These are phyloP conservation scores for Pugionium dolabratum DNA, from an alignment of 345 rosid species.

Conservation along the genomic window DNA sequence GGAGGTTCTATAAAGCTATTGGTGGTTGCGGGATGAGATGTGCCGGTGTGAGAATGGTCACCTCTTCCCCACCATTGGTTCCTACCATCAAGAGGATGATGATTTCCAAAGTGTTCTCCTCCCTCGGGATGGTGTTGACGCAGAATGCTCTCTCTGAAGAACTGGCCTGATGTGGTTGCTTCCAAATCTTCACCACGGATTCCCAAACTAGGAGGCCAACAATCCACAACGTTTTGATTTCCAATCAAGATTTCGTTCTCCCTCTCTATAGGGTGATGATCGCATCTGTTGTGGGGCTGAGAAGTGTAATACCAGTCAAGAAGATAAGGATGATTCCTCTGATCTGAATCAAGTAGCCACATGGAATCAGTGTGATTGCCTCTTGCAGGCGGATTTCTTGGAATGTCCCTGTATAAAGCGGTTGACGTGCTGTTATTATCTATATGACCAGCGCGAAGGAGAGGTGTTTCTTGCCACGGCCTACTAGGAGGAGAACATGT, in stretches of 20 bases:
- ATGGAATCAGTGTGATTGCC: conserved; percentile 56
- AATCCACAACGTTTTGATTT: conserved; percentile 44
- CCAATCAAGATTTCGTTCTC: conserved; percentile 35
- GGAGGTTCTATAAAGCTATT: conserved; percentile 78
- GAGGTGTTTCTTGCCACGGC: conserved; percentile 52
- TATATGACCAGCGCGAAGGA: conserved; percentile 42
- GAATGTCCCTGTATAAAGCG: conserved; percentile 51
- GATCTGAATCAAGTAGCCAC: conserved; percentile 71
- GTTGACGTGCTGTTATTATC: conserved; percentile 42
- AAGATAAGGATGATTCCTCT: conserved; percentile 73
- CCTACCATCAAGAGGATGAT: conserved; percentile 42
- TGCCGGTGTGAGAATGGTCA: conserved; percentile 29
- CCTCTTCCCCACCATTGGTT: conserved; percentile 89
- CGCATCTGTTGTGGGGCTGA: conserved; percentile 42
- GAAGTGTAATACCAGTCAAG: conserved; percentile 89
- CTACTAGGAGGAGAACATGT: conserved; percentile 49
- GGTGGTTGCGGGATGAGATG: conserved; percentile 42
- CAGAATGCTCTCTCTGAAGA: conserved; percentile 68
- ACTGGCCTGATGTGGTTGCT: conserved; percentile 67
- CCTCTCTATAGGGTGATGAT: conserved; percentile 34
- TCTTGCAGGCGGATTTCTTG: conserved; percentile 37
- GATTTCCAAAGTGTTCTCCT: conserved; percentile 37
- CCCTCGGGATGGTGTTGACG: conserved; percentile 50
- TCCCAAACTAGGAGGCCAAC: conserved; percentile 53
- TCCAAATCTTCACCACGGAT: conserved; percentile 46